A percentile compares a stretch with the other conserved stretches of the same genome.
These are phyloP conservation scores for Fusarium sterilihyphosum DNA, from an alignment of 2,329 filamentous ascomycete species.

Conservation along the genomic window DNA sequence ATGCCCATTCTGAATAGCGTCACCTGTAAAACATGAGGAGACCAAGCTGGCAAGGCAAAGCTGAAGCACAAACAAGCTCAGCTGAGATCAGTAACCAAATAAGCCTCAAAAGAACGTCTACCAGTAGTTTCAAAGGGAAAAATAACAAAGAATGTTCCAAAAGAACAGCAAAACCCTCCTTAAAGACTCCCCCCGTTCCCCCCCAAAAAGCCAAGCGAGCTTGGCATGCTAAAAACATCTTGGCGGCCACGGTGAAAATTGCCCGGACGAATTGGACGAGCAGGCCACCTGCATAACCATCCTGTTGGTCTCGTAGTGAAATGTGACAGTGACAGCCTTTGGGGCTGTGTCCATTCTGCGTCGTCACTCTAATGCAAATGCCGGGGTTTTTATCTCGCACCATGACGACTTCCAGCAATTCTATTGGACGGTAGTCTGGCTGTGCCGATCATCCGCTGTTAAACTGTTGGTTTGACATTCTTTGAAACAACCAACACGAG, in stretches of 20 bases:
- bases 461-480: background rate
- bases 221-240: constrained; percentile 9
- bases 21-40: background rate
- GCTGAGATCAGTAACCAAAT: background rate
- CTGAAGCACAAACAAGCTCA: background rate
- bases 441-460: background rate
- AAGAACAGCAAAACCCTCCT: background rate
- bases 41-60: background rate
- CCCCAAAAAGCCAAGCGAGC: constrained; percentile 1
- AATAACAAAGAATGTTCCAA: background rate
- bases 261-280: background rate
- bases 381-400: background rate
- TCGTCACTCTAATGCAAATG: background rate
- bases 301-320: background rate
- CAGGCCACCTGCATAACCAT: background rate
- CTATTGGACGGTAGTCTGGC: background rate
- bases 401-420: fast-evolving
- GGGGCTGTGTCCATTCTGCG: background rate
- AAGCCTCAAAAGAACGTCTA: too few species aligned
- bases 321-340: background rate
- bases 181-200: background rate
- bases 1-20: background rate
- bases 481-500: background rate
- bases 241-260: background rate
- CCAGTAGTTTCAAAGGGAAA: background rate